Base-by-base conservation (phyloP, 2,329 filamentous ascomycete genomes). In the Fusarium newnesense region DNA sequence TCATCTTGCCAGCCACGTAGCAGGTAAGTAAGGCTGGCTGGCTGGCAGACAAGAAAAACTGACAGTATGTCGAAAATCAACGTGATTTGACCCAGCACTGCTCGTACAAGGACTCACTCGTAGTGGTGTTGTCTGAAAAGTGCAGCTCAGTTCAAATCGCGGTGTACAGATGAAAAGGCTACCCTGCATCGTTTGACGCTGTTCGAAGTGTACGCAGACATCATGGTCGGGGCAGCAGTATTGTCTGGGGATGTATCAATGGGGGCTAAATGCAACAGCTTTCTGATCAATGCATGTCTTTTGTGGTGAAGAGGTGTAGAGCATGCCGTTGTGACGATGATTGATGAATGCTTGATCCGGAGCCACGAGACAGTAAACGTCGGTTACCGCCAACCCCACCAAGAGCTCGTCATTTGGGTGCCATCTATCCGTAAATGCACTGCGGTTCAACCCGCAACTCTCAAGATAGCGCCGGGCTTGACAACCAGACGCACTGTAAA, bases 361-460 rank as follows among this genome's bases (percentile, higher is more conserved):
- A 60, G 39, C 47, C 43, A 56, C 53, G 50, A 62, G 60, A 54
- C 60, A 58, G 40, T 39, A 58, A 60, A 73, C 32, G 62, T 71
- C 26, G 53, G 40, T 46, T 47, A 42, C 60, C 34, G 53, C 50
- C 52, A 54, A 44, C 60, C 71, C 74, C 76, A 75, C 72, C 19
- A 72, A 47, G 60, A 56, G 67, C 56, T 53, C 59, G 49, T 68
- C 59, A 39, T 39, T 63, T 63, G 50, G 65, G 72, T 75, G 73
- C 72, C 76, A 78, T 79, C 75, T 75, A 74, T 67, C 70, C 47
- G 39, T 37, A 53, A 53, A 78, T 80, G 79, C 79, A 80, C 67
- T 65, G 74, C 79, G 79, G 79, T 80, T 80, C 77, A 80, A 78
- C 78, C 79, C 79, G 79, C 77, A 77, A 76, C 77, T 79, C 76